A percentile compares a stretch with the other conserved stretches of the same genome.
These are phyloP conservation scores for Lantana camara DNA, from an alignment of 257 asterid species.

Conservation along the genomic window DNA sequence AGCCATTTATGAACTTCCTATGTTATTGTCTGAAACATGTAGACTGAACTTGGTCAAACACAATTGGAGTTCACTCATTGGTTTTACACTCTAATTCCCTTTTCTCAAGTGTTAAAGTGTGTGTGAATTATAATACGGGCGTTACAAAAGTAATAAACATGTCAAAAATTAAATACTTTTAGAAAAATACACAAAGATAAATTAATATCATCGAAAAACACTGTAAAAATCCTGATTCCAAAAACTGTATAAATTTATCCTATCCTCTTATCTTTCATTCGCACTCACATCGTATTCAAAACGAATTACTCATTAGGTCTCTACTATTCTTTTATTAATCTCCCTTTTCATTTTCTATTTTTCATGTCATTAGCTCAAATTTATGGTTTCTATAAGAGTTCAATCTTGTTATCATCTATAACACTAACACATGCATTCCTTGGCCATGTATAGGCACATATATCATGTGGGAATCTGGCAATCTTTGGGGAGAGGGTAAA, in stretches of 20 bases:
- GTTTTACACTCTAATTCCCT: background rate
- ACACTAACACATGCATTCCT: background rate
- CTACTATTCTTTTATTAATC: too few species aligned
- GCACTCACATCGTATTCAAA: background rate
- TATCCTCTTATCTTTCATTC: background rate
- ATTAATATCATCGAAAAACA: background rate
- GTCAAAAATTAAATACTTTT: background rate
- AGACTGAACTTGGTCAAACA: slow-evolving; percentile 30
- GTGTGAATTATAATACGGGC: slow-evolving; percentile 25
- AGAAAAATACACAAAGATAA: background rate
- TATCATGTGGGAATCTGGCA: slow-evolving; percentile 28
- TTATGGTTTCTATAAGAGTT: too few species aligned
- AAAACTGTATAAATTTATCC: too few species aligned
- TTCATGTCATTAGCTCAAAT: too few species aligned
- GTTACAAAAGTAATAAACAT: slow-evolving; percentile 7
- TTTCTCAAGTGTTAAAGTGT: slow-evolving; percentile 3
- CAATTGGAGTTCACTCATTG: background rate
- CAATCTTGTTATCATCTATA: background rate
- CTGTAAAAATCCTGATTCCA: background rate
- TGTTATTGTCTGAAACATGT: background rate
- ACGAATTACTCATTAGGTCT: too few species aligned
- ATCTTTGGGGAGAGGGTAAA: slow-evolving; percentile 18
- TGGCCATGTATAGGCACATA: background rate
- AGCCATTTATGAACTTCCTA: slow-evolving; percentile 19
- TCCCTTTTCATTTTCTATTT: too few species aligned